These are phyloP conservation scores for Asterella californica DNA, from an alignment of 225 moss, liverwort and hornwort species.

Conservation along the genomic window DNA sequence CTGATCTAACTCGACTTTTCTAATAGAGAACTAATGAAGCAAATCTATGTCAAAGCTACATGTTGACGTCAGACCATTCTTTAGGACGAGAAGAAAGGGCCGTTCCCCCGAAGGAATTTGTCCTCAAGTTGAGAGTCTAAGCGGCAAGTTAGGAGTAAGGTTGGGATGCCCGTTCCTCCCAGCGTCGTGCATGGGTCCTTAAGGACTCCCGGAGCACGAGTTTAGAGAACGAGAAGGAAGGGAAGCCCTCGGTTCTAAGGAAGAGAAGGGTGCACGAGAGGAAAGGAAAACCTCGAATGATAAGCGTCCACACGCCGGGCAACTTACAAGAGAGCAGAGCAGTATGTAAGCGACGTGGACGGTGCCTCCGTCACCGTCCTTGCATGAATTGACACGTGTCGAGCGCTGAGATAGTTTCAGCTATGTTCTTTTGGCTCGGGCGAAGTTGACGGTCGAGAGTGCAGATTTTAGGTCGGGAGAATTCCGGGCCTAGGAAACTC, in stretches of 20 bases:
- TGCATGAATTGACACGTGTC: slow-evolving; percentile 9
- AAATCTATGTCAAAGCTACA: too few species aligned
- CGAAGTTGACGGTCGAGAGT: not conserved
- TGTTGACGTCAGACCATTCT: too few species aligned
- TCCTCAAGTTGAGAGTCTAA: too few species aligned
- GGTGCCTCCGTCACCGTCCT: too few species aligned
- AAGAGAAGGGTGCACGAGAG: slow-evolving; percentile 12
- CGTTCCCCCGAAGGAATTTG: not conserved
- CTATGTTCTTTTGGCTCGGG: not conserved
- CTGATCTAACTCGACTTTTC: too few species aligned
- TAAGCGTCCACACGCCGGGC: not conserved
- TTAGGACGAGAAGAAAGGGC: not conserved
- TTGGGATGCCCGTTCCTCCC: too few species aligned
- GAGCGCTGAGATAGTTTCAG: not conserved
- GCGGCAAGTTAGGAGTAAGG: too few species aligned
- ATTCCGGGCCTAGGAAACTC: not conserved
- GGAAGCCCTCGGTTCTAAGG: not conserved
- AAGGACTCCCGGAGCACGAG: too few species aligned
- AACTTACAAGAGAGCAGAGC: not conserved
- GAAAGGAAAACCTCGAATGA: not conserved
- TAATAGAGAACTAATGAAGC: too few species aligned
- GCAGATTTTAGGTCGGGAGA: not conserved
- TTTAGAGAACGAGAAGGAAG: too few species aligned
- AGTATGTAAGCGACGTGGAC: slow-evolving; percentile 2
- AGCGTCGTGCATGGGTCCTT: too few species aligned